A percentile compares a stretch with the other conserved stretches of the same genome.
Conservation (phyloP, 2,329 filamentous ascomycete genomes). For the Setomelanomma holmii region DNA sequence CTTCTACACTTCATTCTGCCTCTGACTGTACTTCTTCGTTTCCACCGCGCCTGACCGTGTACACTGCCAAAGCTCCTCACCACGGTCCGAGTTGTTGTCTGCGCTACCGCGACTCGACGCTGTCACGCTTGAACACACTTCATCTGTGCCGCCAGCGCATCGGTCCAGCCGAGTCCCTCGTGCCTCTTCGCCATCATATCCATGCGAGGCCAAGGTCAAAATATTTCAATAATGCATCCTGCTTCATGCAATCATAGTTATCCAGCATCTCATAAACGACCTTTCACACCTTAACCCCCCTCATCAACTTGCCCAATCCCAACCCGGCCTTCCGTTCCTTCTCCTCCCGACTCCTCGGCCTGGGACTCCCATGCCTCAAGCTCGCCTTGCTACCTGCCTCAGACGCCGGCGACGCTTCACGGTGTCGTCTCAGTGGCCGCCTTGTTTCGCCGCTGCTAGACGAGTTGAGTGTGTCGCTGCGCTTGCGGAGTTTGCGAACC, state of each 20-base stretch:
- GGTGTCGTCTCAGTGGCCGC: constrained; percentile 10
- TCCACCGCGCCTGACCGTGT: too few relatives aligned
- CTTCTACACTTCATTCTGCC: not conserved
- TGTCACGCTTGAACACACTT: not conserved
- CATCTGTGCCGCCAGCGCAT: not conserved
- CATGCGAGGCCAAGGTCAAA: not conserved
- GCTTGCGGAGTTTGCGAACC: constrained; percentile 23
- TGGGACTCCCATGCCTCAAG: constrained; percentile 19
- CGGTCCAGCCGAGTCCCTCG: constrained; percentile 2
- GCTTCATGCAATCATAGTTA: too few relatives aligned
- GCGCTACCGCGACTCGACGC: not conserved
- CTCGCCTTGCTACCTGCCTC: constrained; percentile 12
- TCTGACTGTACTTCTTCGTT: not conserved
- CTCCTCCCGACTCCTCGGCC: constrained; percentile 11
- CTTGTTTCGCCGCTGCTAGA: constrained; percentile 18
- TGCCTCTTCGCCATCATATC: not conserved
- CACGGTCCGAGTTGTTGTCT: too few relatives aligned
- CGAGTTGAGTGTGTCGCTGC: constrained; percentile 31
- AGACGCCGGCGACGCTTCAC: constrained; percentile 13
- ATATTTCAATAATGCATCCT: not conserved
- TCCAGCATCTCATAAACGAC: too few relatives aligned
- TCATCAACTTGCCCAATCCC: constrained; percentile 19
- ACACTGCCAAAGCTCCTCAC: too few relatives aligned
- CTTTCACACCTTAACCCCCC: constrained; percentile 15
- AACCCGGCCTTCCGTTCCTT: constrained; percentile 7